Conservation (phyloP, 2,329 filamentous ascomycete genomes). For the Pseudonectria foliicola region DNA sequence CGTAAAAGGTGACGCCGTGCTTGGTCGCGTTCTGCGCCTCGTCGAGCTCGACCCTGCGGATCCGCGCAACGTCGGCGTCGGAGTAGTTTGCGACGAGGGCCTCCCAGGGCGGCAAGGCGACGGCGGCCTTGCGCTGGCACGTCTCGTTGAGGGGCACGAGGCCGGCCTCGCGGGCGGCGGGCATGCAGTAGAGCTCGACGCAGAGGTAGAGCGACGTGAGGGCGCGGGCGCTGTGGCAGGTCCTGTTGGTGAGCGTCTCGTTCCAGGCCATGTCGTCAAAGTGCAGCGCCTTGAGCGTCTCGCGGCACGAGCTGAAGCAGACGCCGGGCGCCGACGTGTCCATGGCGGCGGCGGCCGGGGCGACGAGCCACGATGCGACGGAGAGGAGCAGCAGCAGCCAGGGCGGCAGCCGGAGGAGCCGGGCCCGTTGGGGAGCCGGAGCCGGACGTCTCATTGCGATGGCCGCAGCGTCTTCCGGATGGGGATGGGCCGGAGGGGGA, state of each 20-base stretch:
- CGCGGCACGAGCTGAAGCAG: slow-evolving; percentile 29
- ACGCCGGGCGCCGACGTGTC: slow-evolving; percentile 11
- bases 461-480: slow-evolving; percentile 3
- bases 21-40: slow-evolving; percentile 12
- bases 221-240: slow-evolving; percentile 24
- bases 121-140: slow-evolving; percentile 20
- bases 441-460: slow-evolving; percentile 11
- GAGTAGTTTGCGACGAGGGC: slow-evolving; percentile 30
- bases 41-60: slow-evolving; percentile 23
- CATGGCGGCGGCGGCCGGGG: not conserved
- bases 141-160: slow-evolving; percentile 27
- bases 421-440: not conserved
- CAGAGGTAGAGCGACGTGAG: slow-evolving; percentile 32
- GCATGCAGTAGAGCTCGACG: slow-evolving; percentile 27
- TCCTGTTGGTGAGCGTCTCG: slow-evolving; percentile 10
- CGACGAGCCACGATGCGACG: no score
- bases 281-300: slow-evolving; percentile 19
- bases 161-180: slow-evolving; percentile 15
- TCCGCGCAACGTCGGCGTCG: slow-evolving; percentile 22
- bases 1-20: slow-evolving; percentile 9
- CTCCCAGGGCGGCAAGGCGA: slow-evolving; percentile 28
- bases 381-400: no score
- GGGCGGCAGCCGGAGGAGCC: slow-evolving; percentile 1
- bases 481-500: not conserved
- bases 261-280: slow-evolving; percentile 25